These are phyloP conservation scores for Xylariales sp. DNA, from an alignment of 2,329 filamentous ascomycete genomes.

Conservation along the genomic window DNA sequence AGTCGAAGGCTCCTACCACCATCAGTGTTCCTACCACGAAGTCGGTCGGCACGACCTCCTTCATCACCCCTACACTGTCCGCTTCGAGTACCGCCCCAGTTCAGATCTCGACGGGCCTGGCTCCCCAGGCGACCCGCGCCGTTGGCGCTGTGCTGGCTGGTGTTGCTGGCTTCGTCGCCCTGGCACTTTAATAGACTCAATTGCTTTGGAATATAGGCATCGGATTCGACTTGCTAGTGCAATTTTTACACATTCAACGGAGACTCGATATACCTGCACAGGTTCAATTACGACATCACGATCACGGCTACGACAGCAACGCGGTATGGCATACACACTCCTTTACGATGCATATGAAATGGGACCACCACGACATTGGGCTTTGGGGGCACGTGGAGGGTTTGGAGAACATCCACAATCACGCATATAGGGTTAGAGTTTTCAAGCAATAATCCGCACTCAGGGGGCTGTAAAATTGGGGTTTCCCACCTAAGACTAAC, in stretches of 20 bases:
- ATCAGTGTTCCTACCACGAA: conserved; percentile 17
- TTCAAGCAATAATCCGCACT: too few relatives aligned
- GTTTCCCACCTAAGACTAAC: not conserved
- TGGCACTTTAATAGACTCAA: conserved; percentile 15
- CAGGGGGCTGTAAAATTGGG: too few relatives aligned
- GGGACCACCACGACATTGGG: conserved; percentile 8
- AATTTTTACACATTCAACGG: conserved; percentile 3
- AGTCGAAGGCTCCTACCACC: conserved; percentile 19
- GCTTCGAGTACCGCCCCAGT: conserved; percentile 6
- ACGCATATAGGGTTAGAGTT: too few relatives aligned
- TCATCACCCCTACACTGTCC: conserved; percentile 3
- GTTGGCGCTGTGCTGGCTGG: conserved; percentile 22
- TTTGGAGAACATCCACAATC: too few relatives aligned
- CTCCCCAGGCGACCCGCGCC: conserved; percentile 17
- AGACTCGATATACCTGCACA: conserved; percentile 3
- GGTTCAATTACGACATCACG: conserved; percentile 7
- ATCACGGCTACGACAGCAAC: conserved; percentile 7
- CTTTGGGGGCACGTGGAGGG: conserved; percentile 5
- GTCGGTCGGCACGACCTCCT: conserved; percentile 1
- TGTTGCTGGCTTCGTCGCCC: conserved; percentile 21
- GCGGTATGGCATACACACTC: conserved; percentile 6
- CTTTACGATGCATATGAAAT: not conserved
- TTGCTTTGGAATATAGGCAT: conserved; percentile 7
- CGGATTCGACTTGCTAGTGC: conserved; percentile 4
- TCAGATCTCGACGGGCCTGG: conserved; percentile 12